phyloP scores from a whole-genome alignment of 208 protist genomes.

The Leishmania tropica region DNA sequence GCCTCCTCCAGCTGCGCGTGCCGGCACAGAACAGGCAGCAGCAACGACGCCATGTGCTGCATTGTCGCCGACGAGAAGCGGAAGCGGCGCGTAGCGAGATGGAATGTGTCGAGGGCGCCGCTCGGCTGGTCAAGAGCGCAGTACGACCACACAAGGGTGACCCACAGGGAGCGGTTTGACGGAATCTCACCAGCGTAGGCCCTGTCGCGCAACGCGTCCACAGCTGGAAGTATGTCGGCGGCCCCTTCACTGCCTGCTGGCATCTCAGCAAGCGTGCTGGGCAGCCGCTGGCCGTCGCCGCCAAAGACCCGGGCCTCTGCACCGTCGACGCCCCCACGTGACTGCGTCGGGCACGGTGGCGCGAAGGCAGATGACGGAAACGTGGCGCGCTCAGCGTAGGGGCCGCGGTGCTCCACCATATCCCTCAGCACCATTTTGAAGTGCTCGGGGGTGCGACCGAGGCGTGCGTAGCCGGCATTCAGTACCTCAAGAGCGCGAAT shows the following conservation, averaged over 20 bases:
- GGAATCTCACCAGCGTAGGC: conserved; percentile 76
- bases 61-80: conserved; percentile 53
- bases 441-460: conserved; percentile 67
- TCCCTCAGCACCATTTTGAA: conserved; percentile 74
- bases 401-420: conserved; percentile 49
- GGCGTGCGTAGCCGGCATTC: conserved; percentile 62
- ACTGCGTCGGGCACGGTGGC: not conserved
- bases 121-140: conserved; percentile 41
- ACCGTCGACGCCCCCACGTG: not conserved
- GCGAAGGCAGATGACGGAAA: not conserved
- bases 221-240: conserved; percentile 17
- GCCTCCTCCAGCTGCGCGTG: conserved; percentile 50
- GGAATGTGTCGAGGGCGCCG: conserved; percentile 59
- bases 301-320: not conserved
- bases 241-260: not conserved
- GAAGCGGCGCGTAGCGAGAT: conserved; percentile 52
- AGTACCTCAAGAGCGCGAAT: conserved; percentile 82
- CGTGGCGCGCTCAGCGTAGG: conserved; percentile 15
- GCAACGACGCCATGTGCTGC: conserved; percentile 65
- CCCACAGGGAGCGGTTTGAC: conserved; percentile 60
- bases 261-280: not conserved
- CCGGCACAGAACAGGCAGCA: conserved; percentile 64
- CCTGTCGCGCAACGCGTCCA: conserved; percentile 65
- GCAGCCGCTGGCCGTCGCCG: no score
- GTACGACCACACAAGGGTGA: conserved; percentile 82